Conservation (phyloP, 2,329 filamentous ascomycete genomes). For the Aspergillus jensenii region DNA sequence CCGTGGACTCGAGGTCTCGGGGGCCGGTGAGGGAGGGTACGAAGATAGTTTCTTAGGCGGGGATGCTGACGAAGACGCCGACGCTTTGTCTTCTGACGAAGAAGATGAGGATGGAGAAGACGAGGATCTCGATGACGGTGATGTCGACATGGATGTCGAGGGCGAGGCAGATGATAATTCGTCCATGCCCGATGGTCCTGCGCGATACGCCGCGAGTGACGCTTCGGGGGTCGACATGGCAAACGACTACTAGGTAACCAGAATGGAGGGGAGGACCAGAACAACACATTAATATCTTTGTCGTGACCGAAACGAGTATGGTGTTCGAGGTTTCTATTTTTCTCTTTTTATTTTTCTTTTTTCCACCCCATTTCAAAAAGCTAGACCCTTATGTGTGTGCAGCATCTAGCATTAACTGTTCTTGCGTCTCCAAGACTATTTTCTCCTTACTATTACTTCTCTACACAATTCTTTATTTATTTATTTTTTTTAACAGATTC, state of each 20-base stretch:
- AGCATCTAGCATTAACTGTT: not conserved
- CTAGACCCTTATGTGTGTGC: not conserved
- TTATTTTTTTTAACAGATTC: not conserved
- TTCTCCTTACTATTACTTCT: not conserved
- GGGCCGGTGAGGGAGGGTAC: constrained; percentile 22
- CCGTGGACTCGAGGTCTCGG: constrained; percentile 17
- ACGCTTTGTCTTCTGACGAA: constrained; percentile 30
- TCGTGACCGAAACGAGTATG: not conserved
- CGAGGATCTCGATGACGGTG: constrained; percentile 36
- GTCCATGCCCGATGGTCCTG: constrained; percentile 31
- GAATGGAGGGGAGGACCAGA: constrained; percentile 10
- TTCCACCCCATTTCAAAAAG: not conserved
- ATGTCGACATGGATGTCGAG: constrained; percentile 20
- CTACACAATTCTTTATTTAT: not conserved
- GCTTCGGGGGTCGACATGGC: constrained; percentile 24
- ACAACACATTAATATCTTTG: not conserved
- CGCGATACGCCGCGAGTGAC: constrained; percentile 34
- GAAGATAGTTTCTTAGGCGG: constrained; percentile 29
- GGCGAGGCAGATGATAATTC: constrained; percentile 32
- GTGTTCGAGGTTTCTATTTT: not conserved
- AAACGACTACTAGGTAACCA: constrained; percentile 16
- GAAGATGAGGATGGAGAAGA: constrained; percentile 29
- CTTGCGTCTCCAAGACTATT: not conserved
- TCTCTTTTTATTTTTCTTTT: not conserved
- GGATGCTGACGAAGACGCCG: constrained; percentile 23